Base-by-base conservation (phyloP, 2,329 filamentous ascomycete species). In the Trichoderma lentiforme region DNA sequence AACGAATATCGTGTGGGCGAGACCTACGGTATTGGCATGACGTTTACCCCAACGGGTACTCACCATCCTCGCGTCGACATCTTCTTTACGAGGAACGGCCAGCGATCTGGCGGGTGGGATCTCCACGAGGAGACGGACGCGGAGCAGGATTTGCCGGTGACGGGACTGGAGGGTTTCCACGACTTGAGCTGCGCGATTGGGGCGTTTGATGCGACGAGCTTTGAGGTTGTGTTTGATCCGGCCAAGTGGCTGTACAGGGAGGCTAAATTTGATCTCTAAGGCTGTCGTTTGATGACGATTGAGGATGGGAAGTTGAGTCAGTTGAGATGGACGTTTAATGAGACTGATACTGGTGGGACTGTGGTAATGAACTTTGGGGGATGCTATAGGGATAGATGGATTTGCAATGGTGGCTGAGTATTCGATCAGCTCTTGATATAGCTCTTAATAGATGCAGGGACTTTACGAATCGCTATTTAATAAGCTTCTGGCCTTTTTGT, bases 121-220 rank as follows among this genome's bases (percentile, higher is more conserved):
- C 79, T 95, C 60, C 89, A 93, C 75, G 92, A 95, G 83, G 91
- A 93, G 83, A 86, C 88, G 68, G 93, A 95, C 79, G 82, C 83
- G 4, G 82, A 87, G 74, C 81, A 88, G 76, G 89, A 92, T 76
- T 80, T 88, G 71, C 88, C 90, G 0, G 87, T 92, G 1, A 85
- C 82, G 5, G 93, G 93, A 0, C 80, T 95, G 62, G 90, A 93
- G 78, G 92, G 92, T 0, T 86, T 88, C 65, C 88, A 92, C 75
- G 93, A 95, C 79, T 74, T 95, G 71, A 90, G 89, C 76, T 90
- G 89, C 18, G 89, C 91, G 1, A 84, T 96, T 60, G 93, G 93
- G 1, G 87, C 90, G 14, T 94, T 91, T 79, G 90, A 91, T 3
- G 85, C 82, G n/a, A 88, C 92, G 1, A 86, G 86, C 62, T 91